Evolutionary conservation across 305 asterid species (phyloP), one percentile per base, ranked within the genome.

Genomic region (Solanum hybrid): DNA sequence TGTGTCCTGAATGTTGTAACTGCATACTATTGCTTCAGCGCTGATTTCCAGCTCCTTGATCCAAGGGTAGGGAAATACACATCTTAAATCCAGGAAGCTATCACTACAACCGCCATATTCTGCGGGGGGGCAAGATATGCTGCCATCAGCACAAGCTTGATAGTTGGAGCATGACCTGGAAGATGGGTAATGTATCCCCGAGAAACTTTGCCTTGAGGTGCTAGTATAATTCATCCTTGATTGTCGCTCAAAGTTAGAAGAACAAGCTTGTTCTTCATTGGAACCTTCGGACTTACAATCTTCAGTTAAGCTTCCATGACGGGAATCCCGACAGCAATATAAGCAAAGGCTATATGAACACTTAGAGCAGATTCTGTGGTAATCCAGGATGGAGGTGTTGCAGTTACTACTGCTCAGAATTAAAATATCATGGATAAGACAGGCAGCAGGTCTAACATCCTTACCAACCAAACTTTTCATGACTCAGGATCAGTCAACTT

Each of bases 261-360:
- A 86, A 90, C 17, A 36, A 69, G 80, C 90, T 93, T 95, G 94
- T 91, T 95, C 93, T 90, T 88, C 92, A 92, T 89, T 92, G 92
- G 94, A 90, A 90, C 88, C 91, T 89, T 76, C 91, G 87, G 91
- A 92, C 87, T 79, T 89, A 91, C 87, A 89, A 88, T 90, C 89
- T 90, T 89, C 96, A 87, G 75, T 27, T 71, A 89, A 90, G 89
- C 90, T 91, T 79, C 87, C 91, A 84, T 86, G 91, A 89, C 95
- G 93, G 90, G 94, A 92, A 91, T 95, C 98, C 91, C 90, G 91
- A 91, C 98, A 95, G 91, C 99, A 98, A 92, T 92, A 90, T 90
- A 98, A 92, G 94, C 99, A 98, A 91, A 98, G 95, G 89, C 92
- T 94, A 90, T 95, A 98, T 6, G 97, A 95, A 87, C 99, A 98